Evolutionary conservation across 805 yeast species (phyloP).

Genomic region (Starmerella roubikii): DNA sequence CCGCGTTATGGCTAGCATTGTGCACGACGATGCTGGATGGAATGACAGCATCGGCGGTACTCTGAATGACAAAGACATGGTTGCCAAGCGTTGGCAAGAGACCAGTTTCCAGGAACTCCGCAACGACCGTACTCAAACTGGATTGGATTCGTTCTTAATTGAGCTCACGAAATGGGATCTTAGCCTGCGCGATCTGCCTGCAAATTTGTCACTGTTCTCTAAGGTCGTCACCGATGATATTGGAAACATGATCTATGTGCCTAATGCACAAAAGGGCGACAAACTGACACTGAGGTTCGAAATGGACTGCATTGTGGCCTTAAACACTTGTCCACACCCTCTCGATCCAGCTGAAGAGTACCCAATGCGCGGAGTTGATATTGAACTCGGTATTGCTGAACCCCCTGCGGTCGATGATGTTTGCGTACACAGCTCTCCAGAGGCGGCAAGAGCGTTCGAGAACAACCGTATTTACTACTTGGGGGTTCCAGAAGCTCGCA

Average conservation of each 20-base stretch:
- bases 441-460: conserved; percentile 7
- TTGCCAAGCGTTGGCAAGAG: conserved; percentile 7
- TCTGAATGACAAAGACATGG: conserved; percentile 2
- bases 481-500: neutral
- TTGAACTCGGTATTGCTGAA: neutral
- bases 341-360: conserved; percentile 7
- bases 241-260: conserved; percentile 2
- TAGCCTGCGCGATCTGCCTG: conserved; percentile 7
- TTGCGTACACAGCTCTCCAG: conserved; percentile 3
- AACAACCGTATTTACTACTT: conserved; percentile 9
- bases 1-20: conserved; percentile 7
- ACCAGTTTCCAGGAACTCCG: conserved; percentile 5
- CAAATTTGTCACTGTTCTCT: conserved; percentile 4
- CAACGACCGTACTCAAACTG: conserved; percentile 8
- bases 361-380: conserved; percentile 5
- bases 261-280: conserved; percentile 2
- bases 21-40: conserved; percentile 8
- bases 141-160: conserved; percentile 6
- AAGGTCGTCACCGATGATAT: conserved; percentile 1
- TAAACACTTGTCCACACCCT: conserved; percentile 12
- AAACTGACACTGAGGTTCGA: conserved; percentile 7
- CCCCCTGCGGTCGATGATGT: neutral
- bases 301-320: conserved; percentile 8
- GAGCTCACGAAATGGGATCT: conserved; percentile 10
- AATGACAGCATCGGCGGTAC: conserved; percentile 11